Conservation (phyloP, 2,329 filamentous ascomycete genomes). For the Lasiodiplodia sp. region DNA sequence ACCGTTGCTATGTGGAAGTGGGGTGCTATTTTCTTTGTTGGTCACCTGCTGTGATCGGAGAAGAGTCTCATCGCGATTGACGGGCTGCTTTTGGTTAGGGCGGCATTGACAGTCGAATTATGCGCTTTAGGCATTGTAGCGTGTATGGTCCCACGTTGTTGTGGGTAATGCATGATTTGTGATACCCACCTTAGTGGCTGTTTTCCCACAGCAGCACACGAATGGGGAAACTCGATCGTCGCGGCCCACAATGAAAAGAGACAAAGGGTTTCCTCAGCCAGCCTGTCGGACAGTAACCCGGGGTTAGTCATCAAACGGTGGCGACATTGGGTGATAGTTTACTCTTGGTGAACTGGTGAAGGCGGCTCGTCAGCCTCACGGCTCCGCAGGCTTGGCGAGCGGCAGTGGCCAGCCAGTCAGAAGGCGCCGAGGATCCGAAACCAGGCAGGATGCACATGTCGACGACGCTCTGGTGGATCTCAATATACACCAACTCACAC, state of each 20-base stretch:
- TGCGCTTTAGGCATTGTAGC: not conserved
- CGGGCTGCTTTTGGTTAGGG: not conserved
- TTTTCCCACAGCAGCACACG: not conserved
- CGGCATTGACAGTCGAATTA: not conserved
- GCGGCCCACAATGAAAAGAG: not conserved
- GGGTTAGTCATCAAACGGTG: not conserved
- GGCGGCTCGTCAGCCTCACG: not conserved
- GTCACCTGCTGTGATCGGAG: not conserved
- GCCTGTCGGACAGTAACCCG: not conserved
- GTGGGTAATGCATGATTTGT: not conserved
- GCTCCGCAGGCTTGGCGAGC: not conserved
- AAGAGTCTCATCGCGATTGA: not conserved
- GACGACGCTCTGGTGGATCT: not conserved
- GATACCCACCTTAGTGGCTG: not conserved
- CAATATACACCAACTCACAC: not conserved
- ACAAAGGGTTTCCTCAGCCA: not conserved
- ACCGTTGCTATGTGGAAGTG: too few relatives aligned
- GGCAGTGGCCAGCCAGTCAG: not conserved
- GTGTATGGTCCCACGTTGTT: not conserved
- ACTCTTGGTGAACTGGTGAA: not conserved
- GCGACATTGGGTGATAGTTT: not conserved
- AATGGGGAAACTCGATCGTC: constrained; percentile 16
- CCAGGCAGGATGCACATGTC: not conserved
- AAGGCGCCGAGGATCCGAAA: not conserved
- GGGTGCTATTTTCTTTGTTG: too few relatives aligned